Evolutionary conservation across 495 filamentous ascomycete species (phyloP).

Genomic region (Neurospora intermedia): DNA sequence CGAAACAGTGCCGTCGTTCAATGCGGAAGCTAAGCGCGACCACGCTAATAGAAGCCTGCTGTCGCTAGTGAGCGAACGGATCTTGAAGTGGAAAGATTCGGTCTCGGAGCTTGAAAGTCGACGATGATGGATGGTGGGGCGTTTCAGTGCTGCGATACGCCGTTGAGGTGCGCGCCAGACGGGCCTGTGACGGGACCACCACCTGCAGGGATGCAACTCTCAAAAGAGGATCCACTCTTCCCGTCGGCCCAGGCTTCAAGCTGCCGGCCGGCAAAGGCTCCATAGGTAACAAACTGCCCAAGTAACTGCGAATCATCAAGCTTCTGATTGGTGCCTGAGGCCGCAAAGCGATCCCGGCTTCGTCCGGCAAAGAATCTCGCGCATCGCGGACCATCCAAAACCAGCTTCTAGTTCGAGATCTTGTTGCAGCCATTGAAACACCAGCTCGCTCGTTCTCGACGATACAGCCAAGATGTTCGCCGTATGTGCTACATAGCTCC

Average conservation of each 20-base stretch:
- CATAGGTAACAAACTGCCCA: not conserved
- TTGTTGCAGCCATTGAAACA: constrained; percentile 23
- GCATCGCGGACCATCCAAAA: constrained; percentile 14
- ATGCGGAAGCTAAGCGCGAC: not conserved
- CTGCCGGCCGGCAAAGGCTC: not conserved
- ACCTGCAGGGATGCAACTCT: not conserved
- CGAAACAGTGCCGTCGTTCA: not conserved
- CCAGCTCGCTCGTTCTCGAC: constrained; percentile 14
- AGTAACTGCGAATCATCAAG: not conserved
- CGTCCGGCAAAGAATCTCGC: constrained; percentile 28
- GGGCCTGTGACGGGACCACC: not conserved
- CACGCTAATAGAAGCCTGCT: not conserved
- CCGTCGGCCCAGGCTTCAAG: not conserved
- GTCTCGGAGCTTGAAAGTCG: not conserved
- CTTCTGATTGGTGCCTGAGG: constrained; percentile 13
- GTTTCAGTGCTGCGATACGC: not conserved
- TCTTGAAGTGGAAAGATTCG: not conserved
- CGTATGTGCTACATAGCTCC: constrained; percentile 17
- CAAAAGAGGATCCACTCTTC: not conserved
- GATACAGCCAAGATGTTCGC: constrained; percentile 28
- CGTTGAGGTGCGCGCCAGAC: not conserved
- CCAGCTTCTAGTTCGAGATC: constrained; percentile 9
- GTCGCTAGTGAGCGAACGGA: not conserved
- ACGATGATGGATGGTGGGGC: not conserved
- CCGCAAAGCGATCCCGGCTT: constrained; percentile 16